A percentile compares a stretch with the other conserved stretches of the same genome.
Conservation (phyloP, 2,329 filamentous ascomycete genomes). For the Curvularia eragrostidis region DNA sequence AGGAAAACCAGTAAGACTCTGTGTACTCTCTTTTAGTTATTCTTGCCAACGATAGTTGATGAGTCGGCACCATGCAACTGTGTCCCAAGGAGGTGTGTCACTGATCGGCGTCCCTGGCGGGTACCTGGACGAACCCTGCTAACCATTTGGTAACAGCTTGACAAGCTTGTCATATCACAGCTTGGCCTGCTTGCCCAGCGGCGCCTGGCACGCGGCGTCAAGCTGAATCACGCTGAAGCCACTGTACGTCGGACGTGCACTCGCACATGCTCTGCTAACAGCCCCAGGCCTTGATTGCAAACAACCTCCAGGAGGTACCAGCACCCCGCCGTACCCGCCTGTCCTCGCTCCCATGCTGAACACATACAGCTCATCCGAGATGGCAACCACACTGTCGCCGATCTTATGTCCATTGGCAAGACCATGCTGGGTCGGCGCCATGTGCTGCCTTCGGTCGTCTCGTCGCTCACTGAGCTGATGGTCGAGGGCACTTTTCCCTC, state of each 20-base stretch:
- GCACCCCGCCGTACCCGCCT: conserved; percentile 8
- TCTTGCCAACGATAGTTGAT: not conserved
- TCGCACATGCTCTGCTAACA: conserved; percentile 29
- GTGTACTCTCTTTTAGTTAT: not conserved
- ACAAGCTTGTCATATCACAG: conserved; percentile 94
- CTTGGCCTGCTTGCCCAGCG: conserved; percentile 86
- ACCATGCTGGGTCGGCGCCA: conserved; percentile 94
- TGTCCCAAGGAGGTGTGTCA: conserved; percentile 47
- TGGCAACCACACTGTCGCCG: conserved; percentile 88
- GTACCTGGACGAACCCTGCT: conserved; percentile 25
- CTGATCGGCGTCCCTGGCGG: not conserved
- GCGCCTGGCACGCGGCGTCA: conserved; percentile 84
- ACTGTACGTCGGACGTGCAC: conserved; percentile 60
- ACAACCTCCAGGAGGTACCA: conserved; percentile 81
- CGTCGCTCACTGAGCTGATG: conserved; percentile 82
- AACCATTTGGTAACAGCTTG: conserved; percentile 66
- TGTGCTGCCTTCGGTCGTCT: conserved; percentile 81
- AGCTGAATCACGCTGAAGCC: conserved; percentile 89
- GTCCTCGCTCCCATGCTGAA: conserved; percentile 30
- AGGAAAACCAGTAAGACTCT: not conserved
- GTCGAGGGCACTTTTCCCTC: conserved; percentile 92
- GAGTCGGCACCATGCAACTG: conserved; percentile 41
- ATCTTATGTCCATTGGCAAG: conserved; percentile 89
- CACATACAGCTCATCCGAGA: conserved; percentile 79
- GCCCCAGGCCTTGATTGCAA: conserved; percentile 77